Percentiles rank a stretch among this genome's conserved stretches.
phyloP scores from a whole-genome alignment of 352 stramenopile species.

The Phytophthora boehmeriae region DNA sequence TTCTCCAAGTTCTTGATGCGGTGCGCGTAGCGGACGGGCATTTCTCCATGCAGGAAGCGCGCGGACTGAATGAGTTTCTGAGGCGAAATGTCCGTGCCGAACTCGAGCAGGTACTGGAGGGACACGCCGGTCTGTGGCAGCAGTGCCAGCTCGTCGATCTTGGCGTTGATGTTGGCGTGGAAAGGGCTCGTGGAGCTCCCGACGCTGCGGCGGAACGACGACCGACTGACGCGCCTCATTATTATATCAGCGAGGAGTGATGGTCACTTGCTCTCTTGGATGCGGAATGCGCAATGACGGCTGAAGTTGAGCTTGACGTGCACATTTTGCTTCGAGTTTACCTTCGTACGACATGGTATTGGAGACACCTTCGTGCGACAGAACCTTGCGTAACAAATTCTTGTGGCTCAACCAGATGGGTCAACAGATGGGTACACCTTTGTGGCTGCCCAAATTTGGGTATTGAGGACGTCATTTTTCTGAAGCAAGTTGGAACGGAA shows the following conservation, averaged over 20 bases:
- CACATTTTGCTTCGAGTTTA: neutral
- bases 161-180: conserved; percentile 60
- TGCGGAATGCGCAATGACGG: too few species aligned
- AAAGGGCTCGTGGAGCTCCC: conserved; percentile 11
- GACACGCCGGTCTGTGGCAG: conserved; percentile 88
- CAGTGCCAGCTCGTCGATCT: conserved; percentile 71
- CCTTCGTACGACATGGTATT: neutral
- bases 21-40: conserved; percentile 98
- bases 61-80: conserved; percentile 92
- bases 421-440: too few species aligned
- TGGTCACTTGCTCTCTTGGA: too few species aligned
- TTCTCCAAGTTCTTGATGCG: conserved; percentile 95
- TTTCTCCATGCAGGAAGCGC: conserved; percentile 97
- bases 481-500: too few species aligned
- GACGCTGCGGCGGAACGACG: conserved; percentile 14
- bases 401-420: conserved; percentile 1
- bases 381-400: neutral
- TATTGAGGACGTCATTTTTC: neutral
- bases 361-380: too few species aligned
- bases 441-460: too few species aligned
- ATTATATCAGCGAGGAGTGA: conserved; percentile 21
- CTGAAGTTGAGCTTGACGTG: too few species aligned
- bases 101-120: conserved; percentile 89
- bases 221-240: neutral
- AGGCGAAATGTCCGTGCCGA: conserved; percentile 78